Base-by-base conservation (phyloP, 1,284 basidiomycete species). In the Ganoderma sinense region DNA sequence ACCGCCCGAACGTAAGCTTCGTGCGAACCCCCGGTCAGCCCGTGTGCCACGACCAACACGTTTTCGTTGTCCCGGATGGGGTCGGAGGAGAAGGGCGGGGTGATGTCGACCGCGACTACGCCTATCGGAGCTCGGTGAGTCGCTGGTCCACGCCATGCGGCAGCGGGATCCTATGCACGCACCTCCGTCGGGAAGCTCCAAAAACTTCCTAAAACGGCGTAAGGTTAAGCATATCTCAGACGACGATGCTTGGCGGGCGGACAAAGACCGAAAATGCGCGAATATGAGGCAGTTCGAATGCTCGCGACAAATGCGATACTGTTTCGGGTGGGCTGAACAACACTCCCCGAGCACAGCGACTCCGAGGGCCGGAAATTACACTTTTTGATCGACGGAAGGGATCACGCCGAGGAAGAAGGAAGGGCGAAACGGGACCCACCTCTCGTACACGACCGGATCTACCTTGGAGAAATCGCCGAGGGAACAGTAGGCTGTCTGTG, bases 21-120 rank as follows among this genome's bases (percentile, higher is more conserved):
- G 65, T 80, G 75, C 23, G 78, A 80, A 41, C 77, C 78, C 7
- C 78, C 78, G 2, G 78, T 79, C 40, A 80, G 74, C 4, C 78
- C 78, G 71, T 79, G 78, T 11, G 75, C 70, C 16, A 80, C 75
- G 31, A 78, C 61, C 11, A 79, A 60, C 1, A 80, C 69, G 29
- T 72, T 71, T 56, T 78, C 77, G 4, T 41, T 67, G 10, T 26
- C 29, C n/a, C 67, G 23, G 20, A 64, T 53, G 8, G 78, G 72
- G 11, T 67, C 48, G 16, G 62, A 64, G 39, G 67, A 36, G 23
- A 75, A 62, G 3, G 78, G 75, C 18, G 78, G 78, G 5, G 74
- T 73, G 51, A 80, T 64, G 61, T 79, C 77, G n/a, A 80, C 56
- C 11, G 76, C 75, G 36, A 78, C 59, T n/a, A 76, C 68, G 14